Conservation (phyloP, 2,329 filamentous ascomycete species). For the Orbilia brochopaga region DNA sequence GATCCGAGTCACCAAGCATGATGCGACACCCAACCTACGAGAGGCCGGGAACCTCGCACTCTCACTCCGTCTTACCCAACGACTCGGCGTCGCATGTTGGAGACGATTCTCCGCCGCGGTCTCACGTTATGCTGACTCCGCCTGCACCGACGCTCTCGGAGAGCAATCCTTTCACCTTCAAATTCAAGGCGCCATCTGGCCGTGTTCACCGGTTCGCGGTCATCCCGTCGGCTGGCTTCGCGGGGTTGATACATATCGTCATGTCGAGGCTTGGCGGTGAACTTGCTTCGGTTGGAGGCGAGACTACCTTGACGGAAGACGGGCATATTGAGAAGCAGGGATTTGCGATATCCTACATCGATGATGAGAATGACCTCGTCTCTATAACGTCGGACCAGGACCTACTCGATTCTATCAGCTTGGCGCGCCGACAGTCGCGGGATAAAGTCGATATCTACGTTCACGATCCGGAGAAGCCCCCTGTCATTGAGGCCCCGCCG, state of each 20-base stretch:
- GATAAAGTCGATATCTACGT: conserved; percentile 98
- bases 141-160: conserved; percentile 63
- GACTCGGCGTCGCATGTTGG: conserved; percentile 95
- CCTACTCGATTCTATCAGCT: conserved; percentile 82
- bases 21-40: conserved; percentile 37
- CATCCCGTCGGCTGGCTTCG: conserved; percentile 77
- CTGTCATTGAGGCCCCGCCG: conserved; percentile 69
- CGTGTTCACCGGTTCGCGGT: conserved; percentile 93
- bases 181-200: conserved; percentile 96
- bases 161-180: conserved; percentile 90
- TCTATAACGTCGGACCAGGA: conserved; percentile 96
- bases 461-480: conserved; percentile 89
- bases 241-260: conserved; percentile 77
- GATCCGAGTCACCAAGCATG: conserved; percentile 45
- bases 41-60: conserved; percentile 56
- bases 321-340: conserved; percentile 77
- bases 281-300: conserved; percentile 80
- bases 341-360: conserved; percentile 92
- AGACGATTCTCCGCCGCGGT: conserved; percentile 72
- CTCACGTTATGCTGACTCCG: conserved; percentile 61
- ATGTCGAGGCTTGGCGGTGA: conserved; percentile 84
- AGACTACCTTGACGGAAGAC: conserved; percentile 73
- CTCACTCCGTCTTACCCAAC: conserved; percentile 84
- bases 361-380: conserved; percentile 95
- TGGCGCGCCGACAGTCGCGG: conserved; percentile 75